Evolutionary conservation across 208 protist genomes (phyloP).

Genomic region (Kentomonas sorsogonicus): DNA sequence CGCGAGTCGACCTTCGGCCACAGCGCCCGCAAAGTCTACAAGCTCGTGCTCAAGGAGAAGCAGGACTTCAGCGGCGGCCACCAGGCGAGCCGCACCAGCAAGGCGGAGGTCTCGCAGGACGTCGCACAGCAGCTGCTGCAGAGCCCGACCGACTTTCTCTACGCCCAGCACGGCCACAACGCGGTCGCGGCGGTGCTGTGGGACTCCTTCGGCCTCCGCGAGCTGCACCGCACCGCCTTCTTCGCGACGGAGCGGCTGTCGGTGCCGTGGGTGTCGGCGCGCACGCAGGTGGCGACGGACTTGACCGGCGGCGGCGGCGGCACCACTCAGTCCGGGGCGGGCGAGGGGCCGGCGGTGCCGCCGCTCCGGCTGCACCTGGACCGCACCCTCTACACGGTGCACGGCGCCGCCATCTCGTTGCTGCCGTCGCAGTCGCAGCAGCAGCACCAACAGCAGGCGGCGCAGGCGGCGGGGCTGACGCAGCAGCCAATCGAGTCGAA

Average conservation of each 20-base stretch:
- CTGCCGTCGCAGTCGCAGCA: slow-evolving; percentile 18
- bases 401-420: slow-evolving; percentile 14
- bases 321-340: too few relatives aligned
- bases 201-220: slow-evolving; percentile 36
- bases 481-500: neutral
- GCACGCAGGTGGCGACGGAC: slow-evolving; percentile 23
- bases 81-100: slow-evolving; percentile 31
- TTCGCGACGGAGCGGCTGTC: slow-evolving; percentile 51
- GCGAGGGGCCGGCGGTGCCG: too few relatives aligned
- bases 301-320: slow-evolving; percentile 14
- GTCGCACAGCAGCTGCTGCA: slow-evolving; percentile 41
- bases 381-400: neutral
- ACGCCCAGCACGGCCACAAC: slow-evolving; percentile 32
- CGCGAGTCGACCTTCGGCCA: slow-evolving; percentile 33
- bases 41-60: slow-evolving; percentile 54
- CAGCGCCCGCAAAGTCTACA: slow-evolving; percentile 25
- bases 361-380: neutral
- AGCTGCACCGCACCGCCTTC: slow-evolving; percentile 32
- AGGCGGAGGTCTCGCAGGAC: slow-evolving; percentile 34
- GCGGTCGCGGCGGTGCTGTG: slow-evolving; percentile 45
- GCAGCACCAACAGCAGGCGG: neutral
- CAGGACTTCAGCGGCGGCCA: slow-evolving; percentile 31
- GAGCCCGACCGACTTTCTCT: slow-evolving; percentile 47
- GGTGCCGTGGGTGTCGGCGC: slow-evolving; percentile 44
- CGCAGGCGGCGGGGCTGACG: slow-evolving; percentile 23